Base-by-base conservation (phyloP, 768 basidiomycete genomes). In the Auricularia sp. region DNA sequence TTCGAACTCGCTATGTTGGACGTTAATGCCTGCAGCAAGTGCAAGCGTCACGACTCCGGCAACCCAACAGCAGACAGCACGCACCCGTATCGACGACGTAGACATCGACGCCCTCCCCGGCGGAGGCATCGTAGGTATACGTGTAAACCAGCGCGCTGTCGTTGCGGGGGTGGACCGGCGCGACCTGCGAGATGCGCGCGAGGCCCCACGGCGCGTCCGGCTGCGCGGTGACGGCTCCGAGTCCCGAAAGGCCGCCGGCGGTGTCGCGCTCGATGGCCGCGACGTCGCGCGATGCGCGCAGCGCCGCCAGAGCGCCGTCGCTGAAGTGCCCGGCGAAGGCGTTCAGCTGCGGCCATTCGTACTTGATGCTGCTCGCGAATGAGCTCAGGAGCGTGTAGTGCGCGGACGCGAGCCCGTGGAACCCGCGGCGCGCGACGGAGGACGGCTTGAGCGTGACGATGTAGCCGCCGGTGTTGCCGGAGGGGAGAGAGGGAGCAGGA, bases 171-270 rank as follows among this genome's bases (percentile, higher is more conserved):
- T 33, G 7, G 8, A 59, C 4, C 8, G 16, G 29, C 18, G 56
- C 18, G 8, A 8, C 23, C 29, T 64, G 59, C 36, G 44, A 53
- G 34, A 60, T 64, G 35, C 63, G 53, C 34, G 23, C 21, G 8
- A 61, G 34, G 6, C 64, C 64, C 64, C 64, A 64, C 23, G 64
- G 64, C 43, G 64, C 56, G 53, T 64, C 56, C 8, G 21, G 1
- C 70, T 69, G 66, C 18, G 64, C 65, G 4, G 66, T 64, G 43
- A 64, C 62, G 29, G 29, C 29, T 29, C 29, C 29, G 29, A 29
- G 29, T 6, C 60, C 64, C 5, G 64, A 8, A 81, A 83, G 66
- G 62, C 77, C 16, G 74, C 76, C 34, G 80, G 73, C 64, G 77
- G 75, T 64, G 71, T 72, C 43, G 68, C 69, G 18, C 63, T 67